Evolutionary conservation across 2,329 filamentous ascomycete species (phyloP).

Genomic region (Ophiostoma australiae): DNA sequence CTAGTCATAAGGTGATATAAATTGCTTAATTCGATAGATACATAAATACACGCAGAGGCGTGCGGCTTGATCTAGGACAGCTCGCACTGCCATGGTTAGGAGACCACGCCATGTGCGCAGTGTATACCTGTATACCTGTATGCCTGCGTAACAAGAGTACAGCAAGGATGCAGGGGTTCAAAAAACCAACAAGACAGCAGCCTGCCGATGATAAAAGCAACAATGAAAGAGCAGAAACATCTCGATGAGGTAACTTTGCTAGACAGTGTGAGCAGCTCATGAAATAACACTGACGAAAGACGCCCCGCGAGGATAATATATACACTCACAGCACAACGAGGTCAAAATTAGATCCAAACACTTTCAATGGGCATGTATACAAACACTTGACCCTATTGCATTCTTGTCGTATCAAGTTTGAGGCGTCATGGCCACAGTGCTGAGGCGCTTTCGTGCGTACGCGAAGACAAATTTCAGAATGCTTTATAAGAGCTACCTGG

Average conservation of each 20-base stretch:
- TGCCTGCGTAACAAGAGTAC: not conserved
- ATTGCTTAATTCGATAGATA: not conserved
- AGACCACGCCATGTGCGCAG: not conserved
- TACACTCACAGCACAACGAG: too few relatives aligned
- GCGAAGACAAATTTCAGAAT: not conserved
- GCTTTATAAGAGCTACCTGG: not conserved
- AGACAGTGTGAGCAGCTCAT: not conserved
- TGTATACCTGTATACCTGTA: not conserved
- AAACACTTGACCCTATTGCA: not conserved
- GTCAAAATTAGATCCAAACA: not conserved
- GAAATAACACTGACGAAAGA: not conserved
- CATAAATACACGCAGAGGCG: not conserved
- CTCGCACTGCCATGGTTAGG: not conserved
- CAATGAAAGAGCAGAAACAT: not conserved
- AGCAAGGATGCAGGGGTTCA: not conserved
- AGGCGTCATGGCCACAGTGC: not conserved
- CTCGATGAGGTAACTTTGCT: not conserved
- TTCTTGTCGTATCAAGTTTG: not conserved
- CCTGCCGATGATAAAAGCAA: not conserved
- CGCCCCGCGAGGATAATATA: not conserved
- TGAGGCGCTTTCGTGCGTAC: not conserved
- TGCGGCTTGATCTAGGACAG: not conserved
- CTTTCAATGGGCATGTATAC: not conserved
- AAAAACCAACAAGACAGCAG: not conserved
- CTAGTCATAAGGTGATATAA: not conserved